Conservation (phyloP, 176 grass and related monocot genomes). For the Ensete ventricosum region DNA sequence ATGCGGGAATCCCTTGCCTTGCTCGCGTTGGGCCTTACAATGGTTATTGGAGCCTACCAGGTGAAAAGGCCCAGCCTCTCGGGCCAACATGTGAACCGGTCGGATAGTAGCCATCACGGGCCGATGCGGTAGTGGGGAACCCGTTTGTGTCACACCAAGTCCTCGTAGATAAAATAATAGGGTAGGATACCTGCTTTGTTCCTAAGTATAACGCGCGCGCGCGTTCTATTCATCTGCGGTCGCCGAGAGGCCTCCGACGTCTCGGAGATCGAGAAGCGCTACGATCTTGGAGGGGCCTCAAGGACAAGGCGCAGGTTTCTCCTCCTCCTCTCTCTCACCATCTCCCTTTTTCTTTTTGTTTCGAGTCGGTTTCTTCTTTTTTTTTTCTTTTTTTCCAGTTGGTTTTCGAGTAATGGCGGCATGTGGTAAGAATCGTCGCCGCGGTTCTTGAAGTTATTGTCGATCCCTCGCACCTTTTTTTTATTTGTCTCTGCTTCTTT, state of each 20-base stretch:
- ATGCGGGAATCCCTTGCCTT: no score
- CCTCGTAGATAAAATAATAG: no score
- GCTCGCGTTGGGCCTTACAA: no score
- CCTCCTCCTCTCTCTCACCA: not conserved
- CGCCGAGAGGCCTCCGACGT: constrained; percentile 24
- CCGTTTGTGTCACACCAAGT: no score
- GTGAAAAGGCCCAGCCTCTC: no score
- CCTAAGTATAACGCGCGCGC: no score
- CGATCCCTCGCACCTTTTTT: not conserved
- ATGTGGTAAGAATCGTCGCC: constrained; percentile 61
- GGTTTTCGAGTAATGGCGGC: constrained; percentile 21
- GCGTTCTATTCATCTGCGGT: not conserved
- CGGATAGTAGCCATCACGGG: no score
- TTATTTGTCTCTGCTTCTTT: no score
- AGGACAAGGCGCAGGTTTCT: constrained; percentile 78
- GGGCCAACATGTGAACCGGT: no score
- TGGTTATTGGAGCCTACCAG: no score
- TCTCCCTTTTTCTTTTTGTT: not conserved
- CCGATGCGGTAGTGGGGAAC: no score
- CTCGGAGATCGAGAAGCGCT: constrained; percentile 86
- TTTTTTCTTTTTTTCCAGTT: not conserved
- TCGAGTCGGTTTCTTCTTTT: not conserved
- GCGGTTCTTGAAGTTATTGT: constrained; percentile 76
- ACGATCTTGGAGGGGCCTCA: constrained; percentile 72
- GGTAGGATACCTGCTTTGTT: no score